These are phyloP conservation scores for Phialophora verrucosa DNA, from an alignment of 2,329 filamentous ascomycete species.

Conservation along the genomic window DNA sequence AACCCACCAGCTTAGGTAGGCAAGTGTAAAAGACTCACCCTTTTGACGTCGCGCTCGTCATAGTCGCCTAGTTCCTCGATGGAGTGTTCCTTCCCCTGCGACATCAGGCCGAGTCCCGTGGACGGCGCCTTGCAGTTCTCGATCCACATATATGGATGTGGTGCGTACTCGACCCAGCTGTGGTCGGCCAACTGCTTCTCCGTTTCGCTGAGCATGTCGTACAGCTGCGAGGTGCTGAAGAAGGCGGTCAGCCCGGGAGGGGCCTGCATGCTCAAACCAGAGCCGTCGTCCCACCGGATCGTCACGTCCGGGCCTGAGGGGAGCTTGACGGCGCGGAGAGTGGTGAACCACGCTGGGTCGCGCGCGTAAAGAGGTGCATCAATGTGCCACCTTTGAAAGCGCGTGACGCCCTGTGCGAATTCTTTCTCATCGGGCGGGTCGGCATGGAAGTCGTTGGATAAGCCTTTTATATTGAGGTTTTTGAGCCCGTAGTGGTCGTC, in stretches of 20 bases:
- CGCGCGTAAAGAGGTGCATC: constrained; percentile 53
- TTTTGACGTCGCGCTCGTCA: constrained; percentile 47
- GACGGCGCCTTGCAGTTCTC: constrained; percentile 49
- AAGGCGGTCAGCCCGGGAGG: constrained; percentile 55
- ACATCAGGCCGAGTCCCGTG: constrained; percentile 51
- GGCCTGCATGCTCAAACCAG: constrained; percentile 50
- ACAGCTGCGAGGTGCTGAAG: constrained; percentile 52
- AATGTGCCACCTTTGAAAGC: constrained; percentile 57
- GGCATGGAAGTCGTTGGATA: constrained; percentile 49
- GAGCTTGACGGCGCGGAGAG: constrained; percentile 49
- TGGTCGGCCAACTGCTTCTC: constrained; percentile 52
- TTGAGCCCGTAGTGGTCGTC: constrained; percentile 53
- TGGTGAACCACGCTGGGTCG: constrained; percentile 53
- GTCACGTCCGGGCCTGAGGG: constrained; percentile 47
- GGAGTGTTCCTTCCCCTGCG: constrained; percentile 48
- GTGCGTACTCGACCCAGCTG: constrained; percentile 56
- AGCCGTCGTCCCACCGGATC: constrained; percentile 53
- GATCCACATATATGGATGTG: constrained; percentile 55
- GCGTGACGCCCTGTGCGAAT: constrained; percentile 50
- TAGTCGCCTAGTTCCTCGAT: constrained; percentile 48
- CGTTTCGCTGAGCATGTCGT: constrained; percentile 51
- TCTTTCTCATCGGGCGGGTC: constrained; percentile 44
- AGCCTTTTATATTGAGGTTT: constrained; percentile 43
- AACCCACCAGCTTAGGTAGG: neutral
- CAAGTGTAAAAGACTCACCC: constrained; percentile 21